Conservation (phyloP, 495 filamentous ascomycete genomes). For the Tuber melanosporum region DNA sequence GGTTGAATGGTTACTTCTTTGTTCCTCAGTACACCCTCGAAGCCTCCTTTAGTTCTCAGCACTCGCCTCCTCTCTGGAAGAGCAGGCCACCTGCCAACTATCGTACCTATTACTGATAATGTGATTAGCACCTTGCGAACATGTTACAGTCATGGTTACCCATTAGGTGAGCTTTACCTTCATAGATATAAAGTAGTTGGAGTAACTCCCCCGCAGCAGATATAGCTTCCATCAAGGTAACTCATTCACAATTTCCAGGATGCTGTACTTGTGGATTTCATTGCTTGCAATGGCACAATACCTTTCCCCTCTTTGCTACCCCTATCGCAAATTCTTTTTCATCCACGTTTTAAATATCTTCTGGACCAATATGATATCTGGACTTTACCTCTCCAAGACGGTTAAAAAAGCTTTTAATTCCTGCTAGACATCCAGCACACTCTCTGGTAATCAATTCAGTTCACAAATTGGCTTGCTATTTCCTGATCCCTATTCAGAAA, state of each 20-base stretch:
- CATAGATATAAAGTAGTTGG: conserved; percentile 11
- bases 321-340: conserved; percentile 13
- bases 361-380: background rate
- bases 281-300: background rate
- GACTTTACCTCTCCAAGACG: background rate
- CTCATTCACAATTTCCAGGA: conserved; percentile 19
- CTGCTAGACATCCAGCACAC: background rate
- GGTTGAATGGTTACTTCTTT: too few relatives aligned
- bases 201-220: background rate
- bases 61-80: too few relatives aligned
- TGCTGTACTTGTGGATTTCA: conserved; percentile 3
- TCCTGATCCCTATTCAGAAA: conserved; percentile 10
- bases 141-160: too few relatives aligned
- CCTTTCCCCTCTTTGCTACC: conserved; percentile 4
- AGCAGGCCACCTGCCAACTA: too few relatives aligned
- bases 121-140: too few relatives aligned
- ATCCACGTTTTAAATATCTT: conserved; percentile 9
- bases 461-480: background rate
- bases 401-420: conserved; percentile 7
- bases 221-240: conserved; percentile 10
- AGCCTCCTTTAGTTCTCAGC: too few relatives aligned
- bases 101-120: too few relatives aligned
- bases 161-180: conserved; percentile 15
- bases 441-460: conserved; percentile 7
- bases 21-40: too few relatives aligned